phyloP scores from a whole-genome alignment of 768 basidiomycete genomes.

The Panaeolus papilionaceus region DNA sequence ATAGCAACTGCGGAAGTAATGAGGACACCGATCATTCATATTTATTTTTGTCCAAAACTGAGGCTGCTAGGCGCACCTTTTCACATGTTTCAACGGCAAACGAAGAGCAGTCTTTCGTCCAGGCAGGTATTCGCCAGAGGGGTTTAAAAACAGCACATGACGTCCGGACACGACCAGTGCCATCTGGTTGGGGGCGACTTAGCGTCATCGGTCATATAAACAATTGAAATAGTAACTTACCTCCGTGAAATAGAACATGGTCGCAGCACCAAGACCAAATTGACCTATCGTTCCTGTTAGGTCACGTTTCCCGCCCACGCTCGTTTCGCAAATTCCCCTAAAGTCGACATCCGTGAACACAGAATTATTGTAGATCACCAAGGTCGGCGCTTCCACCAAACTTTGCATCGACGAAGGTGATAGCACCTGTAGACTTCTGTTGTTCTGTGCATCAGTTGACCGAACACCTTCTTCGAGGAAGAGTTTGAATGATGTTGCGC shows the following conservation, averaged over 20 bases:
- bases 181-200: conserved; percentile 29
- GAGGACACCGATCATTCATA: too few relatives aligned
- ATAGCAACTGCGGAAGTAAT: conserved; percentile 39
- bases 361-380: conserved; percentile 53
- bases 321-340: conserved; percentile 49
- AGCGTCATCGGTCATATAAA: not conserved
- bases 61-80: conserved; percentile 32
- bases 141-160: conserved; percentile 49
- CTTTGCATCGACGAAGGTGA: conserved; percentile 37
- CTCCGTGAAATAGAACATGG: conserved; percentile 60
- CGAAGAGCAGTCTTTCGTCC: conserved; percentile 35
- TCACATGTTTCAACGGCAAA: conserved; percentile 40
- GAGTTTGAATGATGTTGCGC: conserved; percentile 48
- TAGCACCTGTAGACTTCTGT: conserved; percentile 29
- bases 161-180: conserved; percentile 40
- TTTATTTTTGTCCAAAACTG: not conserved
- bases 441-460: not conserved
- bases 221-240: conserved; percentile 31
- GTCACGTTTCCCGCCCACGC: conserved; percentile 49
- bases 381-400: conserved; percentile 42
- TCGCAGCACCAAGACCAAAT: conserved; percentile 58
- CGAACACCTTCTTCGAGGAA: conserved; percentile 33
- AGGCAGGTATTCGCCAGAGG: conserved; percentile 49
- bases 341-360: conserved; percentile 50
- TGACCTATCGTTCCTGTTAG: conserved; percentile 50